phyloP scores from a whole-genome alignment of 2,329 filamentous ascomycete species.

The Ascochyta fabae region DNA sequence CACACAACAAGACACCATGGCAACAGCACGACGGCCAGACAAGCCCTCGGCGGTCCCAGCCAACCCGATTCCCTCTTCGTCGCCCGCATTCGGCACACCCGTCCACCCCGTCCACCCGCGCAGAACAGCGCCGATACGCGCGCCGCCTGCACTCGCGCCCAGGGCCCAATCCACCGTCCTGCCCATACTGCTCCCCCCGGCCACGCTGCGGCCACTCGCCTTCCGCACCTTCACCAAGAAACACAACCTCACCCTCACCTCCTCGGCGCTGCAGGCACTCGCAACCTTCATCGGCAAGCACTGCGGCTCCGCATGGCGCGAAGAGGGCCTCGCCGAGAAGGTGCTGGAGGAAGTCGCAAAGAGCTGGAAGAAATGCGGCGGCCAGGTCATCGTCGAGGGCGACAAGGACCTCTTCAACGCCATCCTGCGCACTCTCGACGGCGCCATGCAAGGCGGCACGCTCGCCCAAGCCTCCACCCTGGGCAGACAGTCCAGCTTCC shows the following conservation, averaged over 20 bases:
- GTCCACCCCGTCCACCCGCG: slow-evolving; percentile 74
- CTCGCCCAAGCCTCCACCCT: slow-evolving; percentile 64
- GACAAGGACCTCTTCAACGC: slow-evolving; percentile 71
- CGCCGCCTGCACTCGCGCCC: slow-evolving; percentile 58
- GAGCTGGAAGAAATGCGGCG: slow-evolving; percentile 88
- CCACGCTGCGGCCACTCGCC: slow-evolving; percentile 85
- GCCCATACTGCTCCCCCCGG: slow-evolving; percentile 85
- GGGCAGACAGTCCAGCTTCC: slow-evolving; percentile 68
- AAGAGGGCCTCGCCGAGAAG: slow-evolving; percentile 90
- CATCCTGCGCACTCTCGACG: slow-evolving; percentile 83
- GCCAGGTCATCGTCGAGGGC: slow-evolving; percentile 90
- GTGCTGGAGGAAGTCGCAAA: slow-evolving; percentile 91
- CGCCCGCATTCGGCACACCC: slow-evolving; percentile 87
- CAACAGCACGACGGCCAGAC: slow-evolving; percentile 39
- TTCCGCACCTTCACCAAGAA: slow-evolving; percentile 98
- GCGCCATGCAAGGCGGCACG: slow-evolving; percentile 86
- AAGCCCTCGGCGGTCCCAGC: slow-evolving; percentile 39
- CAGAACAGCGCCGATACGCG: slow-evolving; percentile 49
- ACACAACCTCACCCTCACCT: slow-evolving; percentile 90
- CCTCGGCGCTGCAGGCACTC: slow-evolving; percentile 81
- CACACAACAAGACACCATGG: slow-evolving; percentile 24
- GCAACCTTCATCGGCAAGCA: slow-evolving; percentile 90
- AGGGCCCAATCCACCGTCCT: slow-evolving; percentile 69
- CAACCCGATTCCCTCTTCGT: slow-evolving; percentile 81
- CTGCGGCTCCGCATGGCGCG: slow-evolving; percentile 95